A percentile compares a stretch with the other conserved stretches of the same genome.
Evolutionary conservation across 2,329 filamentous ascomycete species (phyloP).

Genomic region (Dactylonectria estremocensis): DNA sequence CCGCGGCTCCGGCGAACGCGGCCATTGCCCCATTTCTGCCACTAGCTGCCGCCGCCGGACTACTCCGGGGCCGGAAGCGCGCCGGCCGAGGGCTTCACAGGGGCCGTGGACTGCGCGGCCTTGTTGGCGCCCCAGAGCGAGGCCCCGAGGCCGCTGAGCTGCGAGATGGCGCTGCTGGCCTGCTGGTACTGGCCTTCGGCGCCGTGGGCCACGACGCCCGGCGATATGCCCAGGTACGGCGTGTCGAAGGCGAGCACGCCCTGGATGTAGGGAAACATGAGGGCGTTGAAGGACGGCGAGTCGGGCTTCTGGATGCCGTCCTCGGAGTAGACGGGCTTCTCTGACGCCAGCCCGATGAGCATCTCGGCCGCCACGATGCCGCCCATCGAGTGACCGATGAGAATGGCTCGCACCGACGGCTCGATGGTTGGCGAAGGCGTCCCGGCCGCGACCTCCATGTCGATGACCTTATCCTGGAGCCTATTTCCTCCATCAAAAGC

Average conservation of each 20-base stretch:
- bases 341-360: slow-evolving; percentile 77
- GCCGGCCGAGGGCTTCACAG: slow-evolving; percentile 35
- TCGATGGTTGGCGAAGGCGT: slow-evolving; percentile 89
- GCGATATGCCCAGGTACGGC: slow-evolving; percentile 86
- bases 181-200: slow-evolving; percentile 88
- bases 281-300: slow-evolving; percentile 64
- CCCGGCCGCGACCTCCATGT: slow-evolving; percentile 86
- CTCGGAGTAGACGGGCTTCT: slow-evolving; percentile 67
- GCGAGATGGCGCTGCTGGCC: slow-evolving; percentile 78
- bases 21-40: slow-evolving; percentile 91
- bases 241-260: slow-evolving; percentile 95
- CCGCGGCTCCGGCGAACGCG: slow-evolving; percentile 88
- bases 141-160: slow-evolving; percentile 76
- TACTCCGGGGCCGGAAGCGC: slow-evolving; percentile 50
- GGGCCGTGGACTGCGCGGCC: slow-evolving; percentile 53
- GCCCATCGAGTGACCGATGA: slow-evolving; percentile 91
- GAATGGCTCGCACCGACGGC: slow-evolving; percentile 84
- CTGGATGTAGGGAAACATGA: slow-evolving; percentile 96
- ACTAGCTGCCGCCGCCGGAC: slow-evolving; percentile 59
- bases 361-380: slow-evolving; percentile 96
- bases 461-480: slow-evolving; percentile 95
- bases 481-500: slow-evolving; percentile 58
- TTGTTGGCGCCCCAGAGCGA: slow-evolving; percentile 73
- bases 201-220: slow-evolving; percentile 86
- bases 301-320: slow-evolving; percentile 58